These are phyloP conservation scores for Auriscalpium vulgare DNA, from an alignment of 768 basidiomycete species.

Conservation along the genomic window DNA sequence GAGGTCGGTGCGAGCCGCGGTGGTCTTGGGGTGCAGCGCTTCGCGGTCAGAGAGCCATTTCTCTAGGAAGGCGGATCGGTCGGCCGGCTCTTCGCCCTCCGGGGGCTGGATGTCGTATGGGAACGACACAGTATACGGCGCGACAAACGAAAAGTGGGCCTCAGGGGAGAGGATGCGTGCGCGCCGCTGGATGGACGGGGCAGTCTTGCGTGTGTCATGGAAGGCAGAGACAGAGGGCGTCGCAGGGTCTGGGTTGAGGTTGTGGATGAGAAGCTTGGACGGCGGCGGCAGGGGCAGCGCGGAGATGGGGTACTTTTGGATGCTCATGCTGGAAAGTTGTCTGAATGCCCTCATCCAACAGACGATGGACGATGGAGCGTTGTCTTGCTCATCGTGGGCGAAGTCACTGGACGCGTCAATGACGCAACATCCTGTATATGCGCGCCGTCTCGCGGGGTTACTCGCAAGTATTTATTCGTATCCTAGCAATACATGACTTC, in stretches of 20 bases:
- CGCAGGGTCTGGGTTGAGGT: conserved; percentile 51
- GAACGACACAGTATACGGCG: conserved; percentile 77
- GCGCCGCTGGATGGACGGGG: conserved; percentile 64
- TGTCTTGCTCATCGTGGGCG: too few relatives aligned
- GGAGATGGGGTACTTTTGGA: conserved; percentile 36
- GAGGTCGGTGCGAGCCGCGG: conserved; percentile 19
- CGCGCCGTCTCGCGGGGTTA: too few relatives aligned
- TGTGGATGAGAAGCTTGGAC: conserved; percentile 32
- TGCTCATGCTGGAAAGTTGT: conserved; percentile 7
- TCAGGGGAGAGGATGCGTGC: conserved; percentile 48
- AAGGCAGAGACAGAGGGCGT: conserved; percentile 48
- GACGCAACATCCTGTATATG: too few relatives aligned
- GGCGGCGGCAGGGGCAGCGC: conserved; percentile 43
- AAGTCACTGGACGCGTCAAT: too few relatives aligned
- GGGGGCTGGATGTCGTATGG: conserved; percentile 67
- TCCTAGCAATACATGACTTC: conserved; percentile 8
- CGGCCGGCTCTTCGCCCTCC: conserved; percentile 37
- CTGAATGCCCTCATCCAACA: background rate
- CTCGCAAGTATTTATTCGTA: background rate
- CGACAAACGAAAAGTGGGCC: conserved; percentile 73
- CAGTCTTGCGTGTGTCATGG: conserved; percentile 37
- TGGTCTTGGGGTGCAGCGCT: conserved; percentile 30
- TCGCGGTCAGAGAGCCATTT: conserved; percentile 68
- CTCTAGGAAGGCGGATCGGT: conserved; percentile 62
- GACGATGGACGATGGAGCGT: background rate